A percentile compares a stretch with the other conserved stretches of the same genome.
These are phyloP conservation scores for Yamadazyma membranifaciens DNA, from an alignment of 1,139 yeast species.

Conservation along the genomic window DNA sequence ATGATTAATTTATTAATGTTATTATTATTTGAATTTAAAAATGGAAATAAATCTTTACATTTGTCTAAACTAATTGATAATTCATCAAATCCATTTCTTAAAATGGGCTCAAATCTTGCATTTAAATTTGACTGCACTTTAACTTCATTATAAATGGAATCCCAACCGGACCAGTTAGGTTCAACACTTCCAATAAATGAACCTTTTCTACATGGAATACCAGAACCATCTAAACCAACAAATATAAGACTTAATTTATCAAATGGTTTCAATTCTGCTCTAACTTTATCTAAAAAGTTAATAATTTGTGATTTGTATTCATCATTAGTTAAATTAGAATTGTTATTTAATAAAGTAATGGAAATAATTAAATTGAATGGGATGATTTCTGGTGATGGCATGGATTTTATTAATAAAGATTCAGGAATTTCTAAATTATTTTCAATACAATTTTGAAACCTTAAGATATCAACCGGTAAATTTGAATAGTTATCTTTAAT, in stretches of 20 bases:
- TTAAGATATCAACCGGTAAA: constrained; percentile 40
- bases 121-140: constrained; percentile 28
- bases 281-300: constrained; percentile 23
- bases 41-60: constrained; percentile 30
- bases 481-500: constrained; percentile 20
- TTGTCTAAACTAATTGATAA: constrained; percentile 27
- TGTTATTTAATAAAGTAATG: constrained; percentile 43
- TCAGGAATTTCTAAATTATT: constrained; percentile 41
- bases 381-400: constrained; percentile 39
- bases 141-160: constrained; percentile 41
- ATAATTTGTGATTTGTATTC: constrained; percentile 33
- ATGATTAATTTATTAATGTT: constrained; percentile 29
- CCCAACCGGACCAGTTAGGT: constrained; percentile 60
- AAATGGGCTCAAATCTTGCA: constrained; percentile 15
- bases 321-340: constrained; percentile 24
- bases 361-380: constrained; percentile 50
- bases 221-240: constrained; percentile 46
- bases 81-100: constrained; percentile 23
- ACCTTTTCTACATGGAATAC: constrained; percentile 36
- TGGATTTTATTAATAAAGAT: constrained; percentile 30
- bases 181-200: constrained; percentile 55
- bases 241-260: constrained; percentile 58
- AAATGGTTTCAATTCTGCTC: constrained; percentile 30
- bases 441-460: constrained; percentile 33
- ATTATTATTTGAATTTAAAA: constrained; percentile 20